Evolutionary conservation across 1,139 yeast genomes (phyloP).

Genomic region (Blastobotrys aristatus): DNA sequence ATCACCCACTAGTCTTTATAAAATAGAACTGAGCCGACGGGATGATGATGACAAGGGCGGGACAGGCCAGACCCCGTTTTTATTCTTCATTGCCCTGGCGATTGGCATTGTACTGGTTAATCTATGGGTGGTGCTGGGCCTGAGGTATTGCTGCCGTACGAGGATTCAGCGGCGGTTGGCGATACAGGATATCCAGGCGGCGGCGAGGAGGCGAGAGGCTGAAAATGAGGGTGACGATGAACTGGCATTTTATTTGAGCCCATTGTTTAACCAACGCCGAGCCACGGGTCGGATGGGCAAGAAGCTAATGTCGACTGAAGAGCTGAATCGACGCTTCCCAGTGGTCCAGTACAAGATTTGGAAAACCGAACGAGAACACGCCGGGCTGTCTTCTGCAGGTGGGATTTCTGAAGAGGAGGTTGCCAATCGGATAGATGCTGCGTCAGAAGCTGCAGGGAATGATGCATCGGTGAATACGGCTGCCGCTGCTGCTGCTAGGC

Average conservation of each 20-base stretch:
- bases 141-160: constrained; percentile 34
- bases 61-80: constrained; percentile 30
- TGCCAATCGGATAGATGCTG: constrained; percentile 5
- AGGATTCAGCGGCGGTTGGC: constrained; percentile 13
- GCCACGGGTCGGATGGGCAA: constrained; percentile 19
- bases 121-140: constrained; percentile 36
- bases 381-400: constrained; percentile 24
- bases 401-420: constrained; percentile 23
- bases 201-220: too few relatives aligned
- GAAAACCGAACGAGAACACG: constrained; percentile 22
- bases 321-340: constrained; percentile 65
- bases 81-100: constrained; percentile 39
- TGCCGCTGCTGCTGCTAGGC: background rate
- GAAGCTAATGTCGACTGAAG: constrained; percentile 45
- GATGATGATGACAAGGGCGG: background rate
- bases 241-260: constrained; percentile 21
- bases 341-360: constrained; percentile 47
- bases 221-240: constrained; percentile 16
- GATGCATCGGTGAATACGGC: background rate
- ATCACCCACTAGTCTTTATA: background rate
- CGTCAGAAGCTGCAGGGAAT: background rate
- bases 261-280: constrained; percentile 19
- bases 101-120: constrained; percentile 37
- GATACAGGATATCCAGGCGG: background rate
- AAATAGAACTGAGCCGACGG: background rate